Conservation (phyloP, 352 stramenopile species). For the Phytophthora palmivora region DNA sequence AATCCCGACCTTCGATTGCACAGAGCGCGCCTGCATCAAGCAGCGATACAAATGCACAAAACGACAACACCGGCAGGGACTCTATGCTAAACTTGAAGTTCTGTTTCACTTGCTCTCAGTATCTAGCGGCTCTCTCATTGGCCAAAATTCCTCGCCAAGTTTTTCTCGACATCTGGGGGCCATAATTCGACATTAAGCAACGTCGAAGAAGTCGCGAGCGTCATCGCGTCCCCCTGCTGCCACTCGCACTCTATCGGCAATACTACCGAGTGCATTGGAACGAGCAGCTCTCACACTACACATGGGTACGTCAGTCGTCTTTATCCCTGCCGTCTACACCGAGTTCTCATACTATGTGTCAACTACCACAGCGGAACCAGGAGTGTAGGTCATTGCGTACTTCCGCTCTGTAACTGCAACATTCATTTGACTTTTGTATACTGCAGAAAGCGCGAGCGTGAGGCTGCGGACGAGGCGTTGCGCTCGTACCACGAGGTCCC, state of each 20-base stretch:
- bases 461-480: slow-evolving; percentile 42
- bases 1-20: slow-evolving; percentile 26
- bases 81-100: slow-evolving; percentile 27
- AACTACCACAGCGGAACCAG: slow-evolving; percentile 22
- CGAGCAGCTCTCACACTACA: slow-evolving; percentile 1
- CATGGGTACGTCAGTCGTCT: slow-evolving; percentile 15
- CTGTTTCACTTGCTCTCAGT: slow-evolving; percentile 5
- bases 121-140: slow-evolving; percentile 7
- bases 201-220: slow-evolving; percentile 14
- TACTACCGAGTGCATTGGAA: slow-evolving; percentile 1
- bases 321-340: background rate
- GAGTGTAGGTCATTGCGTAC: slow-evolving; percentile 26
- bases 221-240: background rate
- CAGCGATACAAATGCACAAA: slow-evolving; percentile 24
- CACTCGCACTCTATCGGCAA: slow-evolving; percentile 1
- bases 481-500: slow-evolving; percentile 57
- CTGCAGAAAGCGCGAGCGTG: slow-evolving; percentile 63
- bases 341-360: slow-evolving; percentile 6
- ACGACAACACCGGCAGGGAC: slow-evolving; percentile 13
- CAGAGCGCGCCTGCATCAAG: no score
- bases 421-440: slow-evolving; percentile 6
- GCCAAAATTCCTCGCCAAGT: slow-evolving; percentile 3
- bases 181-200: slow-evolving; percentile 16
- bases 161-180: slow-evolving; percentile 25
- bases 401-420: slow-evolving; percentile 17